phyloP scores from a whole-genome alignment of 805 yeast species.

The Clavispora vitiphila region DNA sequence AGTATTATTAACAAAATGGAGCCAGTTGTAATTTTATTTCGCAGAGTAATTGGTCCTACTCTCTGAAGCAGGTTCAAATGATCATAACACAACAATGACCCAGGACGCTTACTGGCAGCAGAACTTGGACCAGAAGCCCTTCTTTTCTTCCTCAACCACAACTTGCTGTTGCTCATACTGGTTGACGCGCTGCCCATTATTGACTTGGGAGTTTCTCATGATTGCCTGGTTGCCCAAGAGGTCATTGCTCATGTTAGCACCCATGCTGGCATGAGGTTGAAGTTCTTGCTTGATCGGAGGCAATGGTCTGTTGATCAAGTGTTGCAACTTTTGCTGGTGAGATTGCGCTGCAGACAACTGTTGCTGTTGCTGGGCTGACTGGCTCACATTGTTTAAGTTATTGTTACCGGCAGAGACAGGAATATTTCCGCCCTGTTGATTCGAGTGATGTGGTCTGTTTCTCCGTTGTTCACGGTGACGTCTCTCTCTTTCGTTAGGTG shows the following conservation, averaged over 20 bases:
- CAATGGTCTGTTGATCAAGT: slow-evolving; percentile 43
- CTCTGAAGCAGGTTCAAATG: not conserved
- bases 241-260: slow-evolving; percentile 14
- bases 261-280: slow-evolving; percentile 16
- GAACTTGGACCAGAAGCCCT: slow-evolving; percentile 39
- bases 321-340: slow-evolving; percentile 45
- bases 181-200: slow-evolving; percentile 21
- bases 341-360: slow-evolving; percentile 43
- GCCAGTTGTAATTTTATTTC: not conserved
- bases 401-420: slow-evolving; percentile 14
- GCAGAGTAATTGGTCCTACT: not conserved
- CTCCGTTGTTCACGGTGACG: slow-evolving; percentile 44
- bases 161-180: slow-evolving; percentile 39
- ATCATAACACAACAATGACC: not conserved
- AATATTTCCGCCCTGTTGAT: slow-evolving; percentile 9
- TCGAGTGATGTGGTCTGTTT: slow-evolving; percentile 32
- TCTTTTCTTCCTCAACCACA: slow-evolving; percentile 28
- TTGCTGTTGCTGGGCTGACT: slow-evolving; percentile 22
- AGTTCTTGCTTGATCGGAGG: slow-evolving; percentile 44
- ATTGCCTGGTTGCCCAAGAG: slow-evolving; percentile 19
- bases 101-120: slow-evolving; percentile 31
- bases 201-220: slow-evolving; percentile 18
- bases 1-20: not conserved
- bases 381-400: slow-evolving; percentile 20
- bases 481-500: slow-evolving; percentile 45